Evolutionary conservation across 2,329 filamentous ascomycete genomes (phyloP), one percentile per base, ranked within the genome.

Genomic region (Aspergillus nomiae): DNA sequence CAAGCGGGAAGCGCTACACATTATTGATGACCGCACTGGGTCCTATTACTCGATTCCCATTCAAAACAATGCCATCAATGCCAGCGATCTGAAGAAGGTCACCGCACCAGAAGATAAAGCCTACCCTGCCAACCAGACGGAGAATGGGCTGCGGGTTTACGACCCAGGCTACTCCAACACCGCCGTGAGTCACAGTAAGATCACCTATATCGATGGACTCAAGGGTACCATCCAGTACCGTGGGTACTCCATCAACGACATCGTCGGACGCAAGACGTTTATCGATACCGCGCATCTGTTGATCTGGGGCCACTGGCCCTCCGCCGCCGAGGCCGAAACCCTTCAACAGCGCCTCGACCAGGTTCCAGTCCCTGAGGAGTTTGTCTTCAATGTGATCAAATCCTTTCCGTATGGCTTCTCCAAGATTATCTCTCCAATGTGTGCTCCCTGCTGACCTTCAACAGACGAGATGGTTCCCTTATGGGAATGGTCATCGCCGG

Each of bases 241-340:
- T 10, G 83, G 82, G 46, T 84, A 85, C 68, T 80, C 81, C 9
- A 84, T 85, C 63, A 78, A 85, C 69, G 80, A 85, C 71, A 71
- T 85, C 4, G 9, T 82, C 83, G 26, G 80, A 80, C 70, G 81
- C 12, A 26, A 81, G 67, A 80, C 80, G 65, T 86, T 84, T 66
- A 77, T 84, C 21, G 84, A 86, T 69, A 77, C 78, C 1, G 81
- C 81, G 0, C 84, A 80, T 66, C 76, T 86, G 30, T 81, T 86
- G 60, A 80, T 85, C 61, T 85, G 84, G 65, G 84, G 84, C 24
- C 78, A 83, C 60, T 77, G 84, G 50, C 84, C 84, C 1, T 82
- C 80, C 16, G 7, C 38, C 16, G 38, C 12, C 38, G 36, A 28
- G 30, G 36, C 12, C 6, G 34, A 30, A 10, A 28, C 36, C 38